These are phyloP conservation scores for Hyphodiscus sp. DNA, from an alignment of 2,329 filamentous ascomycete genomes.

Conservation along the genomic window DNA sequence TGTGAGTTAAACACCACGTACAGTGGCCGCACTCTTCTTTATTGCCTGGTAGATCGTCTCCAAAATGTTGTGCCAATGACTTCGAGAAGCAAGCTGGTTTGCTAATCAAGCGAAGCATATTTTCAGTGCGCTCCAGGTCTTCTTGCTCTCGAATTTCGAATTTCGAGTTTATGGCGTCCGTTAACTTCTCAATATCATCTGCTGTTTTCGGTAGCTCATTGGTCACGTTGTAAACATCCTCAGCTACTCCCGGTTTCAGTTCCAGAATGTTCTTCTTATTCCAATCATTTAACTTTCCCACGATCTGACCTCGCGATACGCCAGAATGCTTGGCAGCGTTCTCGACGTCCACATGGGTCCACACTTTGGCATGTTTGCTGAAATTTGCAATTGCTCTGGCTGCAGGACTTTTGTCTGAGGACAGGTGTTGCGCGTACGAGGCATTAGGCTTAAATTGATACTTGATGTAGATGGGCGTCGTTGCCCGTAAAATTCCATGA, in stretches of 20 bases:
- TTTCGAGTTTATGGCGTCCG: slow-evolving; percentile 41
- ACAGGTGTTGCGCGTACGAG: slow-evolving; percentile 29
- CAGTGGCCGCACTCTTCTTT: slow-evolving; percentile 48
- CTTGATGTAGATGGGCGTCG: slow-evolving; percentile 49
- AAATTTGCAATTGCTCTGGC: slow-evolving; percentile 38
- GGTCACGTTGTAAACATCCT: slow-evolving; percentile 47
- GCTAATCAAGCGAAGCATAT: slow-evolving; percentile 49
- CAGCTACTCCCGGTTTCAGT: slow-evolving; percentile 45
- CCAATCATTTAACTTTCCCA: slow-evolving; percentile 49
- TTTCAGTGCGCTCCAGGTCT: slow-evolving; percentile 42
- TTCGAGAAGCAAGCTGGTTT: slow-evolving; percentile 44
- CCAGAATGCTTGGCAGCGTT: slow-evolving; percentile 12
- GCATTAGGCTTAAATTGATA: slow-evolving; percentile 43
- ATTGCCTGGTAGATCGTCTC: slow-evolving; percentile 41
- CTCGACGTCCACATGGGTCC: slow-evolving; percentile 39
- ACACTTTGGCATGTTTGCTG: slow-evolving; percentile 39
- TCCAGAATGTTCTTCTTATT: slow-evolving; percentile 43
- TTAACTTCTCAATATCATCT: slow-evolving; percentile 38
- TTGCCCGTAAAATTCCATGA: slow-evolving; percentile 49
- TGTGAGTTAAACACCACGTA: slow-evolving; percentile 40
- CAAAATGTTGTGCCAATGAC: slow-evolving; percentile 50
- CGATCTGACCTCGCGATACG: slow-evolving; percentile 39
- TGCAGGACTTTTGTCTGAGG: slow-evolving; percentile 35
- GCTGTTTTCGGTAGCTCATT: slow-evolving; percentile 38
- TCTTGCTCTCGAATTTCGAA: slow-evolving; percentile 48